Evolutionary conservation across 2,329 filamentous ascomycete genomes (phyloP).

Genomic region (Cercospora zeae-maydis): DNA sequence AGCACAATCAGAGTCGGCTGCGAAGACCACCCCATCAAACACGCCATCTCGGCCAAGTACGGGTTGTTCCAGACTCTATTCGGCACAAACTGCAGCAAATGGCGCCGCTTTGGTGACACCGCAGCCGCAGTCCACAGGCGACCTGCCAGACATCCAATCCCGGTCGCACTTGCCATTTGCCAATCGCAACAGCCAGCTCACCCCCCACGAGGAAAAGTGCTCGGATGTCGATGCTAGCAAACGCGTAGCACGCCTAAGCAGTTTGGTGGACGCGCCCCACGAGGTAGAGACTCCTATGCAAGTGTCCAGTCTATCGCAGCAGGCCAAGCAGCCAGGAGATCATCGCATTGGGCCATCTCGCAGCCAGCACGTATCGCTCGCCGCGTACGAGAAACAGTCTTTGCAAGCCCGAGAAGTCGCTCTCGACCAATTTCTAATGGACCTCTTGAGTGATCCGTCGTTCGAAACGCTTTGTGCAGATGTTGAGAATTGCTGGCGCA

Average conservation of each 20-base stretch:
- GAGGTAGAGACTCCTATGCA: slow-evolving; percentile 26
- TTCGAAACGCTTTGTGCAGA: slow-evolving; percentile 53
- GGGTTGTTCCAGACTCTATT: not conserved
- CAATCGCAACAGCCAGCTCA: not conserved
- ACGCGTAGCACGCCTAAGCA: slow-evolving; percentile 22
- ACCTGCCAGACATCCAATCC: not conserved
- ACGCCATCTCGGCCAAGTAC: not conserved
- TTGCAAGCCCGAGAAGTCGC: slow-evolving; percentile 40
- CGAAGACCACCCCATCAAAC: not conserved
- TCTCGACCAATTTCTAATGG: slow-evolving; percentile 51
- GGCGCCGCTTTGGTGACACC: not conserved
- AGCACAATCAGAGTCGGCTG: not conserved
- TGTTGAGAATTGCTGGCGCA: slow-evolving; percentile 49
- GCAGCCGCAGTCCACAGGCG: not conserved
- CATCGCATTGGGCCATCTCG: not conserved
- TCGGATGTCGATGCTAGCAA: not conserved
- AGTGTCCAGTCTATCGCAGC: not conserved
- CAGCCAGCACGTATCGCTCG: slow-evolving; percentile 15
- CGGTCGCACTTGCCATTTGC: not conserved
- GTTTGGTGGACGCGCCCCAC: slow-evolving; percentile 29
- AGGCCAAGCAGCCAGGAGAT: not conserved
- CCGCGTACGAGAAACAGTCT: slow-evolving; percentile 40
- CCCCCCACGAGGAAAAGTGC: not conserved
- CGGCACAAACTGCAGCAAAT: not conserved
- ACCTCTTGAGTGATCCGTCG: slow-evolving; percentile 48